A percentile compares a stretch with the other conserved stretches of the same genome.
These are phyloP conservation scores for Coniochaeta prunicola DNA, from an alignment of 2,329 filamentous ascomycete genomes.

Conservation along the genomic window DNA sequence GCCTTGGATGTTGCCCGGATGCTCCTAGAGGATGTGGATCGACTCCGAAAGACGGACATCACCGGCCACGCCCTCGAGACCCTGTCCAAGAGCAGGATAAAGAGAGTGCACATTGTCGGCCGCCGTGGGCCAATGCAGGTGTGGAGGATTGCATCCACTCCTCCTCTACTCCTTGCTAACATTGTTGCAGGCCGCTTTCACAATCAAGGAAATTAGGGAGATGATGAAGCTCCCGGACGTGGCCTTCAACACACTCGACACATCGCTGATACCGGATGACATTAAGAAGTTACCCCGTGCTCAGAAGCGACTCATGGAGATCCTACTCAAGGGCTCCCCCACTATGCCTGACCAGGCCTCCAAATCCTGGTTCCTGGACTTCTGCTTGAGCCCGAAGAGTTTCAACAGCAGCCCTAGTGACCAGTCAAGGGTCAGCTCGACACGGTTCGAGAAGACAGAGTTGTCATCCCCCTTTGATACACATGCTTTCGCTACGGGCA, in stretches of 20 bases:
- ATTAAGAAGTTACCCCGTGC: slow-evolving; percentile 66
- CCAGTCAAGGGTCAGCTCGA: slow-evolving; percentile 48
- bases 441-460: slow-evolving; percentile 58
- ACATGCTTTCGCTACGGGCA: slow-evolving; percentile 37
- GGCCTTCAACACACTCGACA: slow-evolving; percentile 62
- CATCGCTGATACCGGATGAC: slow-evolving; percentile 58
- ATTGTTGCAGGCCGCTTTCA: slow-evolving; percentile 69
- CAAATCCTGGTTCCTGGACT: slow-evolving; percentile 79
- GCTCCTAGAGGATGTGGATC: slow-evolving; percentile 67
- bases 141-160: slow-evolving; percentile 7
- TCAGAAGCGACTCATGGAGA: slow-evolving; percentile 69
- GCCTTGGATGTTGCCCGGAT: slow-evolving; percentile 90
- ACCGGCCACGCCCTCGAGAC: slow-evolving; percentile 73
- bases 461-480: slow-evolving; percentile 50
- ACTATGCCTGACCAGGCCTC: slow-evolving; percentile 36
- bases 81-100: slow-evolving; percentile 65
- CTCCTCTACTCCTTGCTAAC: slow-evolving; percentile 3
- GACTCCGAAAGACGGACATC: slow-evolving; percentile 78
- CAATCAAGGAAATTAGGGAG: slow-evolving; percentile 90
- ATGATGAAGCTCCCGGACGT: slow-evolving; percentile 70
- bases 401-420: slow-evolving; percentile 48
- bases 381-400: slow-evolving; percentile 68
- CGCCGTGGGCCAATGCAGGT: slow-evolving; percentile 84
- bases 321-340: slow-evolving; percentile 68
- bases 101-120: slow-evolving; percentile 78